Percentiles rank a stretch among this genome's conserved stretches.
These are phyloP conservation scores for Tillandsia leiboldiana DNA, from an alignment of 176 grass and related monocot species.

Conservation along the genomic window DNA sequence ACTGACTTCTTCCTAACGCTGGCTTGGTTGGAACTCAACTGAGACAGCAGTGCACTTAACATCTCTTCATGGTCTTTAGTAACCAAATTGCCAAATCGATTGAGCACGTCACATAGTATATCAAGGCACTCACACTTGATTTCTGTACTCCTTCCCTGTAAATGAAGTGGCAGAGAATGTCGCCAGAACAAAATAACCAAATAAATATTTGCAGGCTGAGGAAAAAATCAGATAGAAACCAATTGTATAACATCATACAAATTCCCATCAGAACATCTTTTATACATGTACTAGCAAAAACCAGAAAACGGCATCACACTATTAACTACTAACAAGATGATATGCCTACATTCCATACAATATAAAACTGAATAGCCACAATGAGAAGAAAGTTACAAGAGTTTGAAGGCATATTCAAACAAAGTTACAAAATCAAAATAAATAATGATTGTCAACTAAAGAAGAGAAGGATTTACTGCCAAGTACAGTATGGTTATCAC, in stretches of 20 bases:
- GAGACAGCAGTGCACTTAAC: conserved; percentile 58
- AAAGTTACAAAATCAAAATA: too few species aligned
- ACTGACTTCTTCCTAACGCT: conserved; percentile 89
- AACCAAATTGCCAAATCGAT: conserved; percentile 81
- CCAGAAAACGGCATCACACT: too few species aligned
- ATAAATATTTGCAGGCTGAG: background rate
- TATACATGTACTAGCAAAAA: too few species aligned
- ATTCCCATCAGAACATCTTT: too few species aligned
- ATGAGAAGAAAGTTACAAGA: background rate
- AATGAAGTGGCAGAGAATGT: conserved; percentile 18
- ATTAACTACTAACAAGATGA: too few species aligned
- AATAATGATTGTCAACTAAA: too few species aligned
- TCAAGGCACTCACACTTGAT: conserved; percentile 95
- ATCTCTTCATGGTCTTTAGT: conserved; percentile 78
- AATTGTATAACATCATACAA: too few species aligned
- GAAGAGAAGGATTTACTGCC: too few species aligned
- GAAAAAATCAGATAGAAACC: background rate
- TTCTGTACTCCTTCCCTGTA: conserved; percentile 80
- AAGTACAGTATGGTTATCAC: too few species aligned
- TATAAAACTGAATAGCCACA: background rate
- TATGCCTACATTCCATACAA: background rate
- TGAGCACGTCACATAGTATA: conserved; percentile 82
- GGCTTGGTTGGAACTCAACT: conserved; percentile 80
- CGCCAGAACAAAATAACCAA: conserved; percentile 1
- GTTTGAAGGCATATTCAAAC: too few species aligned